Evolutionary conservation across 2,329 filamentous ascomycete species (phyloP), one percentile per base, ranked within the genome.

Genomic region (Fusarium mundagurra): DNA sequence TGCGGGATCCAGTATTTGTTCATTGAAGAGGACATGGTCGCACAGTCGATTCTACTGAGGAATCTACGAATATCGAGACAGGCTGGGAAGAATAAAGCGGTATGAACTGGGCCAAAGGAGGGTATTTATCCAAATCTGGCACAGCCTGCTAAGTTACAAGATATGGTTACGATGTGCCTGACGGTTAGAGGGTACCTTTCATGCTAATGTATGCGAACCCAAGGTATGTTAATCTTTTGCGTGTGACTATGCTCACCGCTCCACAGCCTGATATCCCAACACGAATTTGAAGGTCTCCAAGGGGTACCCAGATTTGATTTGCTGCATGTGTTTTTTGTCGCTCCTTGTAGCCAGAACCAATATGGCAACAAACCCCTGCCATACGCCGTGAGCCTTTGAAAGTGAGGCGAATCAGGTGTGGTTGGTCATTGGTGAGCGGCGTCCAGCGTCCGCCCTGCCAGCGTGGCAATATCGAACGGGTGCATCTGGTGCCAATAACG

Each of bases 1-100:
- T 88, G 86, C 20, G 88, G 88, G 68, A 91, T 90, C 88, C 88
- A 91, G 81, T 90, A 91, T 77, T 84, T 86, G 80, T 90, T 90
- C 83, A 89, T 85, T 60, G 77, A 68, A 44, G 76, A 79, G 47
- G 80, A 77, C 79, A 80, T 71, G 60, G 66, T 67, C 53, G 68
- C 64, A 71, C 61, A 58, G 59, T 61, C 54, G 71, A 62, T 71
- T 55, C 54, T 68, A 62, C 53, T 60, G 41, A 63, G 36, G 64
- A 66, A 59, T 47, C 62, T 50, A 62, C 64, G 39, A 29, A 64
- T 54, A 64, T 54, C 64, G 50, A 71, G 60, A 67, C 69, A 63
- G 67, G 61, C 67, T 67, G 62, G 64, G 58, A 58, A 70, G 38
- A 54, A 54, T 58, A 66, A 51, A 66, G 57, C 57, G 50, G 45